Evolutionary conservation across 1,284 basidiomycete species (phyloP).

Genomic region (Leccinum subrobustum): DNA sequence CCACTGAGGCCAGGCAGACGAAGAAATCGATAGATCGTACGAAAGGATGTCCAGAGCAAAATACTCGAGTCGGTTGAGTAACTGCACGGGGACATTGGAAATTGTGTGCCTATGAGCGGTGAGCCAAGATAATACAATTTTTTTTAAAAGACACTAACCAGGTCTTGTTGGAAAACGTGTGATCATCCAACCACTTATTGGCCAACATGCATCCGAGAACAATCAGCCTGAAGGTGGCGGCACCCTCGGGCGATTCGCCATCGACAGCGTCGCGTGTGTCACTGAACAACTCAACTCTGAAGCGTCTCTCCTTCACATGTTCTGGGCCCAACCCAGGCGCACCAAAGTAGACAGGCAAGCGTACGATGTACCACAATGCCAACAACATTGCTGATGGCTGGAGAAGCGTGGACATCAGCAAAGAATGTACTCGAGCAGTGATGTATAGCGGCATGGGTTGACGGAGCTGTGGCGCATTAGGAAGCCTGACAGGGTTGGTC

Average conservation of each 20-base stretch:
- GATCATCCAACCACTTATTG: slow-evolving; percentile 92
- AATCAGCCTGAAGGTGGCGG: slow-evolving; percentile 67
- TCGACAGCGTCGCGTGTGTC: slow-evolving; percentile 46
- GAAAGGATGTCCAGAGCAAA: slow-evolving; percentile 66
- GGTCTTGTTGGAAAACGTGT: slow-evolving; percentile 90
- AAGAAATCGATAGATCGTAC: slow-evolving; percentile 66
- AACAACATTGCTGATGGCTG: slow-evolving; percentile 80
- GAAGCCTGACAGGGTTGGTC: slow-evolving; percentile 28
- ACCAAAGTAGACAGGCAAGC: slow-evolving; percentile 70
- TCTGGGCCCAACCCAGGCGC: slow-evolving; percentile 43
- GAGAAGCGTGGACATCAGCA: slow-evolving; percentile 75
- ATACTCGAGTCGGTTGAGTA: slow-evolving; percentile 68
- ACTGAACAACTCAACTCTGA: slow-evolving; percentile 62
- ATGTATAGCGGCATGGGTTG: slow-evolving; percentile 46
- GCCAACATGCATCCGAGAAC: slow-evolving; percentile 86
- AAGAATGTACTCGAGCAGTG: slow-evolving; percentile 64
- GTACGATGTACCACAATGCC: slow-evolving; percentile 81
- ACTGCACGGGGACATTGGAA: slow-evolving; percentile 66
- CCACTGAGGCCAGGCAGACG: slow-evolving; percentile 67
- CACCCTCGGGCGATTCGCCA: slow-evolving; percentile 51
- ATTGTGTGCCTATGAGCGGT: slow-evolving; percentile 64
- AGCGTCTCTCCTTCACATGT: slow-evolving; percentile 55
- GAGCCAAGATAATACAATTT: slow-evolving; percentile 1
- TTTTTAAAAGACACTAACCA: slow-evolving; percentile 53
- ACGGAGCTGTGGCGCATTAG: slow-evolving; percentile 34